A percentile compares a stretch with the other conserved stretches of the same genome.
These are phyloP conservation scores for Cyberlindnera saturnus DNA, from an alignment of 805 yeast species.

Conservation along the genomic window DNA sequence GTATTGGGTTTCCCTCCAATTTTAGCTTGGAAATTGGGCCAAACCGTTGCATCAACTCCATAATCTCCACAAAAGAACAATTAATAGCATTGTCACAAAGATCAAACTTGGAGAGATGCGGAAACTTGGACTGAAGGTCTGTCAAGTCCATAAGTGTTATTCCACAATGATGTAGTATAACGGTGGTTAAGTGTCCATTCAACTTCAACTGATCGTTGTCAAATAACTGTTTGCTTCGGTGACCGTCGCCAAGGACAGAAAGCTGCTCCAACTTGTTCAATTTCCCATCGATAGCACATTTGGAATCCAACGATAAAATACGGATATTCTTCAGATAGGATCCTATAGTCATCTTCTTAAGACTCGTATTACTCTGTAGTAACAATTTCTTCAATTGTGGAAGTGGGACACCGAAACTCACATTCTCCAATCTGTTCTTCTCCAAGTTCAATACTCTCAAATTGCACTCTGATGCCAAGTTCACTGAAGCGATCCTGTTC, in stretches of 20 bases:
- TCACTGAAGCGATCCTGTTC: constrained; percentile 8
- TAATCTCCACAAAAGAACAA: constrained; percentile 6
- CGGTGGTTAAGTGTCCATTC: not conserved
- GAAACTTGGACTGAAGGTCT: not conserved
- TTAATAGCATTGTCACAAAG: constrained; percentile 6
- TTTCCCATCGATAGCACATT: not conserved
- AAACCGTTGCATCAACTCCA: constrained; percentile 4
- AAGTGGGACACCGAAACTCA: constrained; percentile 1
- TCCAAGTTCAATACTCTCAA: constrained; percentile 7
- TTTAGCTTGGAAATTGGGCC: constrained; percentile 2
- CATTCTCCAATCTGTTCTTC: not conserved
- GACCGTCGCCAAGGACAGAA: constrained; percentile 3
- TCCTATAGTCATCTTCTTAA: not conserved
- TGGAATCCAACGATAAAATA: constrained; percentile 3
- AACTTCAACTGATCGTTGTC: constrained; percentile 3
- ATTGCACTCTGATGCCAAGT: not conserved
- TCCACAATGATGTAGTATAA: not conserved
- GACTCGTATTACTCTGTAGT: no score
- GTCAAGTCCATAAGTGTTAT: constrained; percentile 1
- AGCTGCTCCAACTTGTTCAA: constrained; percentile 5
- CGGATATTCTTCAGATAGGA: constrained; percentile 2
- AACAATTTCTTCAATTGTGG: constrained; percentile 9
- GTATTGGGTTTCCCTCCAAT: constrained; percentile 10
- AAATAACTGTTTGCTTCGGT: not conserved
- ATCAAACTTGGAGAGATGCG: constrained; percentile 6